These are phyloP conservation scores for Mycena amicta DNA, from an alignment of 768 basidiomycete genomes.

Conservation along the genomic window DNA sequence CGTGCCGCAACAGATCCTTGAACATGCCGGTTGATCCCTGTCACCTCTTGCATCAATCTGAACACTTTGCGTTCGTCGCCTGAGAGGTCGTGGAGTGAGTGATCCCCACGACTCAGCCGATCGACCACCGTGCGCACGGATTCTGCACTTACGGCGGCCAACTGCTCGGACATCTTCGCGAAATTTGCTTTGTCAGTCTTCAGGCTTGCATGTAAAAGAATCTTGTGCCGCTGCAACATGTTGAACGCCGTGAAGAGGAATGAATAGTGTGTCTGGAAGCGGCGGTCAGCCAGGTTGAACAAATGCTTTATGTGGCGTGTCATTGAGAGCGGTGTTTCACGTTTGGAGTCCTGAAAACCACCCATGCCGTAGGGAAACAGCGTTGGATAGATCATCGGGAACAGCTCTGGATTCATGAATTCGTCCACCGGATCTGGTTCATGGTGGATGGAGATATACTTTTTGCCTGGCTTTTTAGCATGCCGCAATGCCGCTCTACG, in stretches of 20 bases:
- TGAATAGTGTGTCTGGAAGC: conserved; percentile 28
- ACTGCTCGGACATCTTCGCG: conserved; percentile 8
- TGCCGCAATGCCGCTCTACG: conserved; percentile 27
- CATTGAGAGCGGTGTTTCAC: conserved; percentile 15
- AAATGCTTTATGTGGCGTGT: conserved; percentile 25
- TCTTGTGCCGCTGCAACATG: conserved; percentile 26
- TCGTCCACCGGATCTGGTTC: conserved; percentile 22
- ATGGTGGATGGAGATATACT: conserved; percentile 23
- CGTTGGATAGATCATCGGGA: conserved; percentile 29
- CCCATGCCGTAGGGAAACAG: conserved; percentile 31
- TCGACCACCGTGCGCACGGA: conserved; percentile 11
- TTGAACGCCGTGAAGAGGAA: conserved; percentile 34
- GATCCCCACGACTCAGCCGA: conserved; percentile 11
- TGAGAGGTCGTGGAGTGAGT: conserved; percentile 6
- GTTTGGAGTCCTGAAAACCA: conserved; percentile 25
- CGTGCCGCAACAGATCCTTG: conserved; percentile 12
- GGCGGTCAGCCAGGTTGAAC: conserved; percentile 8
- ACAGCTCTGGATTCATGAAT: conserved; percentile 22
- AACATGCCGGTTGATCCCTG: background rate
- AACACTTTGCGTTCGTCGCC: conserved; percentile 23
- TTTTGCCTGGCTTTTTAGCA: conserved; percentile 15
- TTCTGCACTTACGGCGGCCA: conserved; percentile 4
- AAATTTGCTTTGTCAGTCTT: conserved; percentile 10
- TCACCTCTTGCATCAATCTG: conserved; percentile 22
- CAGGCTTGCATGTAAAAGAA: conserved; percentile 10